Evolutionary conservation across 2,329 filamentous ascomycete genomes (phyloP), one percentile per base, ranked within the genome.

Genomic region (Leptodontidium sp.): DNA sequence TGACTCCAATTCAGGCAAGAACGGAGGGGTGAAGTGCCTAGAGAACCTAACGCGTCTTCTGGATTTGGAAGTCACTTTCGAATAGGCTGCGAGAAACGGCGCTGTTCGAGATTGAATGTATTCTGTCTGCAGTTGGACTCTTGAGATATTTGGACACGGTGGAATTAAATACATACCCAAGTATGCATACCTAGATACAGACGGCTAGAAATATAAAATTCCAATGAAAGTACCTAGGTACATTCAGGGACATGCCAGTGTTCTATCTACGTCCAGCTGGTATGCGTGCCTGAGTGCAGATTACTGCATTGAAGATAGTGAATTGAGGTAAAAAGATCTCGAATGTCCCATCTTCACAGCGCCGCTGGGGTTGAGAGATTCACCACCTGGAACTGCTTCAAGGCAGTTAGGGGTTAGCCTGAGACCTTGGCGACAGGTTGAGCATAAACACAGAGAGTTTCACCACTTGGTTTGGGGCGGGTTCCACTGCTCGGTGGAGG

Each of bases 1-100:
- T 55, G 26, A 35, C 14, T 35, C 32, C 52, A 35, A 32, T 29
- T 55, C 26, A 55, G 15, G 52, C 52, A 55, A 26, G 52, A 55
- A 55, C 43, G 26, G 7, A 35, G 12, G 29, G 52, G 52, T 17
- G n/a, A 35, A 29, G 17, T 21, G 21, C 21, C 21, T 21, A 21
- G 11, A 29, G 15, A n/a, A 26, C 21, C 21, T 21, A 2, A 17
- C 8, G 29, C 32, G 9, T 8, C 14, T 35, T 5, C 52, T 35
- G 6, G 9, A 35, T 55, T 35, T 55, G 26, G 8, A 1, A 55
- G 29, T 55, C 52, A 55, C 52, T 5, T 24, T 55, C 15, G 52
- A 35, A 3, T 15, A 15, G 14, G 14, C 26, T n/a, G 52, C 52
- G 29, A 55, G 26, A 40, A 17, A 17, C 26, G 52, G 14, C 35